Evolutionary conservation across 2,329 filamentous ascomycete species (phyloP), one percentile per base, ranked within the genome.

Genomic region (Paraphoma sp.): DNA sequence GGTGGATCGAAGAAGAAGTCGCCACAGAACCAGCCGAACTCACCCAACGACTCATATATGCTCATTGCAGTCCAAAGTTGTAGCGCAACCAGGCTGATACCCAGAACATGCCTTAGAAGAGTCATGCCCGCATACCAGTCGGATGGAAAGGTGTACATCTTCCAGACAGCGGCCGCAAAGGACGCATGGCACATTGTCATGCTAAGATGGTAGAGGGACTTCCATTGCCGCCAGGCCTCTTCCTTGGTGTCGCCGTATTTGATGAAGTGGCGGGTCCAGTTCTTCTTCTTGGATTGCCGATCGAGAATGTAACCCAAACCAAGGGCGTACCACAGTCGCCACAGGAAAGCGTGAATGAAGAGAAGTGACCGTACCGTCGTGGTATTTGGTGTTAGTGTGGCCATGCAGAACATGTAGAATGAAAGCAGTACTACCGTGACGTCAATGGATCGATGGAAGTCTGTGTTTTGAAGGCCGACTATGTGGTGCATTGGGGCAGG

Each of bases 1-100:
- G 89, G 87, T 45, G 92, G 89, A 59, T 97, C 92, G 73, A 95
- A 97, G 83, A 99, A 98, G 82, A 98, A 99, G 75, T 99, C 95
- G 16, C 95, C 95, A 72, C 93, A 98, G 82, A 98, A 98, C 94
- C 94, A 99, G 68, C 95, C 95, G 70, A 98, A 99, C 72, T 99
- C 95, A 54, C 95, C 95, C 0, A 99, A 86, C 1, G 92, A 96
- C 48, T 97, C 93, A 76, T 98, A 96, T 65, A 98, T 93, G 76
- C 93, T 97, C 63, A 91, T 83, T 1, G 92, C 89, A 1, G 93
- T 97, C 95, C 95, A 99, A 16, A 96, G 78, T 71, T 99, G 95
- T 48, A 99, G 84, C 10, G 90, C 88, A 56, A 98, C 87, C 62
- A 98, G 82, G 50, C 90, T 87, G 48, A 85, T 82, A 43, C 95